phyloP scores from a whole-genome alignment of 176 grass and related monocot species.

The Paspalum vaginatum region DNA sequence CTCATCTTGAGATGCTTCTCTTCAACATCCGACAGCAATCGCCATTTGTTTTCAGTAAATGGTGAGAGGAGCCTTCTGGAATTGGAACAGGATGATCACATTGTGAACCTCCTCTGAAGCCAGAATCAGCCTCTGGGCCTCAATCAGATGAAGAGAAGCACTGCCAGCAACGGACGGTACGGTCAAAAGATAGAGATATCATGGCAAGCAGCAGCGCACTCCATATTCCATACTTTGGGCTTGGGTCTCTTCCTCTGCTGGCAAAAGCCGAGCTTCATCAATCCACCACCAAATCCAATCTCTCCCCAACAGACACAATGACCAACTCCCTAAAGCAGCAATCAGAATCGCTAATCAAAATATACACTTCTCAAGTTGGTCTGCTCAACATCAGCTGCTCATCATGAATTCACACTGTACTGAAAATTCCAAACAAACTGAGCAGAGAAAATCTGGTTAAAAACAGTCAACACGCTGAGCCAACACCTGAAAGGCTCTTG shows the following conservation, averaged over 20 bases:
- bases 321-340: constrained; percentile 16
- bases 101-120: constrained; percentile 20
- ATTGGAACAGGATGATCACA: constrained; percentile 35
- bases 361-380: too few species aligned
- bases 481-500: constrained; percentile 8
- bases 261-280: constrained; percentile 28
- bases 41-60: constrained; percentile 36
- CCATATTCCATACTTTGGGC: constrained; percentile 30
- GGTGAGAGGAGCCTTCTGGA: constrained; percentile 31
- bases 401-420: not conserved
- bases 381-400: too few species aligned
- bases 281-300: constrained; percentile 24
- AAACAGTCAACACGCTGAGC: not conserved
- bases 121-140: constrained; percentile 7
- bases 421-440: constrained; percentile 16
- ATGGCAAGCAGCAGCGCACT: constrained; percentile 35
- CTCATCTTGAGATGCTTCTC: constrained; percentile 31
- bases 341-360: constrained; percentile 16
- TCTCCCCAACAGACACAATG: not conserved
- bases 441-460: not conserved
- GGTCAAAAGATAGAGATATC: constrained; percentile 15
- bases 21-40: constrained; percentile 27
- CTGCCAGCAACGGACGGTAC: not conserved
- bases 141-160: not conserved
- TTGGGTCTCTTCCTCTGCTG: constrained; percentile 1